phyloP scores from a whole-genome alignment of 2,329 filamentous ascomycete genomes.

The Diaporthe capsici region DNA sequence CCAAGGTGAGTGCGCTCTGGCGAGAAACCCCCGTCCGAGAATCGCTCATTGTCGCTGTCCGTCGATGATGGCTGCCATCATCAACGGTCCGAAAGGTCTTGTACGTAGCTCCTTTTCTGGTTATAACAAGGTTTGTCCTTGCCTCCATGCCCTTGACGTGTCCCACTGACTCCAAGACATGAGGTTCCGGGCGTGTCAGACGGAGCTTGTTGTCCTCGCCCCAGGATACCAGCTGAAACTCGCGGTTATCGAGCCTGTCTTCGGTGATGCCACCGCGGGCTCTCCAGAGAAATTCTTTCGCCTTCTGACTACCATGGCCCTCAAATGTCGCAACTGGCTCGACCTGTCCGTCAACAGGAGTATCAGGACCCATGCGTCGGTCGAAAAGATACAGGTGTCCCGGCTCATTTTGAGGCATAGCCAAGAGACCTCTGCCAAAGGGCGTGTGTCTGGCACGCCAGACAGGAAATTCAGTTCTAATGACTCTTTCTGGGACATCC shows the following conservation, averaged over 20 bases:
- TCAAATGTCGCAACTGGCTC: constrained; percentile 70
- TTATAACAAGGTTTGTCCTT: constrained; percentile 77
- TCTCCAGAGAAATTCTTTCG: constrained; percentile 94
- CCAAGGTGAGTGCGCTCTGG: constrained; percentile 54
- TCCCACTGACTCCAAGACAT: constrained; percentile 77
- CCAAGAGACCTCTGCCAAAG: constrained; percentile 87
- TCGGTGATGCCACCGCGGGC: constrained; percentile 77
- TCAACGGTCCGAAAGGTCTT: constrained; percentile 86
- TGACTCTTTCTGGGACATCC: constrained; percentile 80
- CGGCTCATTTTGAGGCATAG: constrained; percentile 92
- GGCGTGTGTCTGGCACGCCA: constrained; percentile 94
- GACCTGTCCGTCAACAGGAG: constrained; percentile 59
- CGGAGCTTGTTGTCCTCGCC: constrained; percentile 87
- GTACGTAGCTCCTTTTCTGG: constrained; percentile 87
- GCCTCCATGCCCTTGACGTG: constrained; percentile 78
- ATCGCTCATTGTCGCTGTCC: constrained; percentile 73
- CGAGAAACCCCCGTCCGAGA: constrained; percentile 62
- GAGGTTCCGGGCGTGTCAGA: constrained; percentile 79
- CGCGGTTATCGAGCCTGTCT: constrained; percentile 82
- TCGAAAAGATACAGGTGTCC: constrained; percentile 90
- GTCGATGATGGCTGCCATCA: constrained; percentile 70
- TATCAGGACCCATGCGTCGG: constrained; percentile 64
- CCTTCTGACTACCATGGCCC: constrained; percentile 76
- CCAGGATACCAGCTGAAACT: constrained; percentile 96
- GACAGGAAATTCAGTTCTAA: constrained; percentile 86